Base-by-base conservation (phyloP, 202 grass and related monocot species). In the Brachypodium distachyon region DNA sequence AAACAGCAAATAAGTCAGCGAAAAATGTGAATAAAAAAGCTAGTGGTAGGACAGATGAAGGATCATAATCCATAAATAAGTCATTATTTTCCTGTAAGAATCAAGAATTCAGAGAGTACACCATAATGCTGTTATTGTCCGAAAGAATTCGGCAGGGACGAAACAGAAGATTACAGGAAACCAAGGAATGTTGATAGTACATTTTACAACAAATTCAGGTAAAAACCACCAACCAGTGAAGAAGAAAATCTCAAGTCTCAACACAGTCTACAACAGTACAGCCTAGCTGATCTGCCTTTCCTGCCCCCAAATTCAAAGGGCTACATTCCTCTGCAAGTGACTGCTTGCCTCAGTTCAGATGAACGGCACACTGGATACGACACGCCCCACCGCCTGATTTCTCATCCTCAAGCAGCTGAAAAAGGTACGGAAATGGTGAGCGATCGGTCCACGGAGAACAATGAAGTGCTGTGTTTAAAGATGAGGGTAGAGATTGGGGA, bases 321-420 rank as follows among this genome's bases (percentile, higher is more conserved):
- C 41, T 47, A 41, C 41, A 68, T 68, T 67, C 62, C 18, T 60
- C 7, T 44, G 72, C 10, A 44, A 32, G 26, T 6, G 6, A 9
- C 38, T 7, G 17, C 52, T 19, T 43, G 40, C 66, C 23, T 78
- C 72, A 84, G 38, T 6, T 42, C 32, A 88, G 77, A 54, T 88
- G 88, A 23, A 97, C 88, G 0, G 79, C 61, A 79, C 94, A 97
- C 16, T 86, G 84, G 50, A 37, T 80, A 63, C 49, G 40, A 59
- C 18, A 61, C 0, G 19, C 52, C 17, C 47, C 72, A 9, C 82
- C 67, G 5, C 81, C 85, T 52, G 67, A 60, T 82, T 92, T 90
- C 58, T 88, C 87, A 2, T 82, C 81, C 75, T 86, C 84, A 9
- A 88, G 61, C 77, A 62, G 22, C 87, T 92, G 82, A 64, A 21